Percentiles rank a stretch among this genome's conserved stretches.
phyloP scores from a whole-genome alignment of 768 basidiomycete genomes.

The Macrolepiota dolichaula region DNA sequence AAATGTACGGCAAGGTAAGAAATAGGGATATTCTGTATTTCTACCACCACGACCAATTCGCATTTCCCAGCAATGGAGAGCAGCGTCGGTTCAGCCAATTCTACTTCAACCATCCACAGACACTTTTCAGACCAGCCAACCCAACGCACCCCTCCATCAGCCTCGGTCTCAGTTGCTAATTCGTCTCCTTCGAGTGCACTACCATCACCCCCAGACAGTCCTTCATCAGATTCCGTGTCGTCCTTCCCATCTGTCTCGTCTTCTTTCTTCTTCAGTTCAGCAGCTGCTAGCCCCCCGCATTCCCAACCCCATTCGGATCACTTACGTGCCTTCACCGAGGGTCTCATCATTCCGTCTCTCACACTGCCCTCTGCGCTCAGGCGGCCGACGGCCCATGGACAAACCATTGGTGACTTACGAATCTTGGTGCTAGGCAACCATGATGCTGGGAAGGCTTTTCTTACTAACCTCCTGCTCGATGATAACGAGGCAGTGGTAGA shows the following conservation, averaged over 20 bases:
- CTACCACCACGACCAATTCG: not conserved
- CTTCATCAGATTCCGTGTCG: constrained; percentile 57
- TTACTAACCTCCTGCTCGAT: constrained; percentile 49
- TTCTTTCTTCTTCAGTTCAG: constrained; percentile 78
- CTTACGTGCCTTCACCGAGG: constrained; percentile 17
- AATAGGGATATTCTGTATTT: not conserved
- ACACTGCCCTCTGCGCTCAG: constrained; percentile 59
- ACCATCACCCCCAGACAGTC: constrained; percentile 63
- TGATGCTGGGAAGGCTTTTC: constrained; percentile 40
- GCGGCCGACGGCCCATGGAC: constrained; percentile 63
- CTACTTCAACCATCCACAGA: constrained; percentile 30
- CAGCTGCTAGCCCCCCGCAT: constrained; percentile 62
- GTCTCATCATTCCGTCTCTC: constrained; percentile 69
- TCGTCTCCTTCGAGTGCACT: constrained; percentile 47
- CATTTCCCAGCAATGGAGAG: constrained; percentile 23
- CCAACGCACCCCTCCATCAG: constrained; percentile 10
- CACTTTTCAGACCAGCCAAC: constrained; percentile 15
- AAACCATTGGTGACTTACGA: constrained; percentile 60
- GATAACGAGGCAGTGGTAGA: constrained; percentile 72
- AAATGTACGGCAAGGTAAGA: not conserved
- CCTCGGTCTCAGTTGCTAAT: constrained; percentile 35
- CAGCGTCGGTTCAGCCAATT: constrained; percentile 34
- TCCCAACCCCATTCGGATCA: constrained; percentile 34
- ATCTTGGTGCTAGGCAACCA: constrained; percentile 51
- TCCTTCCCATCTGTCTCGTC: constrained; percentile 72